Conservation (phyloP, 345 rosid genomes). For the Linum tenue region DNA sequence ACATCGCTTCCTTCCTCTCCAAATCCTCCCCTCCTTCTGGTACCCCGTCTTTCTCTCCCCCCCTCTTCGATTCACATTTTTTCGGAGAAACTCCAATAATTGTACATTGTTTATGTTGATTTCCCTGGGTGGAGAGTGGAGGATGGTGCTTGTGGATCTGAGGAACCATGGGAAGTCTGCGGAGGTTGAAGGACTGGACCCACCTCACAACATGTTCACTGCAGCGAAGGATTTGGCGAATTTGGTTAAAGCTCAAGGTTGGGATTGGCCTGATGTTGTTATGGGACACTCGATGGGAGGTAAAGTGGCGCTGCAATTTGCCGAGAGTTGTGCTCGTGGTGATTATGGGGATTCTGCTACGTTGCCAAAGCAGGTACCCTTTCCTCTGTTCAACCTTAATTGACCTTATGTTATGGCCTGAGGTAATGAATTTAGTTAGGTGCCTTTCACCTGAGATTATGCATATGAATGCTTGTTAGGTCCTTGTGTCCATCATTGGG, state of each 20-base stretch:
- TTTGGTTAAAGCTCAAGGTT: slow-evolving; percentile 53
- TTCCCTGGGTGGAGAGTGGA: slow-evolving; percentile 39
- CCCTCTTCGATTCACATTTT: not conserved
- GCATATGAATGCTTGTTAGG: not conserved
- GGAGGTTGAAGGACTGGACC: slow-evolving; percentile 45
- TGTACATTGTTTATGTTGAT: not conserved
- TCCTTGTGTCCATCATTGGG: no score
- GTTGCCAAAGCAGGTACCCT: slow-evolving; percentile 60
- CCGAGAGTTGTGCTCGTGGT: slow-evolving; percentile 57
- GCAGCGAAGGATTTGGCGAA: slow-evolving; percentile 80
- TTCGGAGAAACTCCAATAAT: not conserved
- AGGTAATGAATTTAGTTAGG: not conserved
- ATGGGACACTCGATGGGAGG: slow-evolving; percentile 95
- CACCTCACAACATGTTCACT: slow-evolving; percentile 67
- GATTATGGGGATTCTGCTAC: slow-evolving; percentile 52
- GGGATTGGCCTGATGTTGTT: slow-evolving; percentile 87
- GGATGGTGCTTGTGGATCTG: slow-evolving; percentile 63
- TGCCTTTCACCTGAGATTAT: no score
- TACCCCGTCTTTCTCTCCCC: not conserved
- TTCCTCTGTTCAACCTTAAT: not conserved
- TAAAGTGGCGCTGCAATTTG: slow-evolving; percentile 72
- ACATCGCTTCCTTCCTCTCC: slow-evolving; percentile 54
- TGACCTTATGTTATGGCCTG: not conserved
- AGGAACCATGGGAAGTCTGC: slow-evolving; percentile 80
- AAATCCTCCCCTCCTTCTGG: slow-evolving; percentile 26